A percentile compares a stretch with the other conserved stretches of the same genome.
These are phyloP conservation scores for Trichoderma hamatum DNA, from an alignment of 2,329 filamentous ascomycete species.

Conservation along the genomic window DNA sequence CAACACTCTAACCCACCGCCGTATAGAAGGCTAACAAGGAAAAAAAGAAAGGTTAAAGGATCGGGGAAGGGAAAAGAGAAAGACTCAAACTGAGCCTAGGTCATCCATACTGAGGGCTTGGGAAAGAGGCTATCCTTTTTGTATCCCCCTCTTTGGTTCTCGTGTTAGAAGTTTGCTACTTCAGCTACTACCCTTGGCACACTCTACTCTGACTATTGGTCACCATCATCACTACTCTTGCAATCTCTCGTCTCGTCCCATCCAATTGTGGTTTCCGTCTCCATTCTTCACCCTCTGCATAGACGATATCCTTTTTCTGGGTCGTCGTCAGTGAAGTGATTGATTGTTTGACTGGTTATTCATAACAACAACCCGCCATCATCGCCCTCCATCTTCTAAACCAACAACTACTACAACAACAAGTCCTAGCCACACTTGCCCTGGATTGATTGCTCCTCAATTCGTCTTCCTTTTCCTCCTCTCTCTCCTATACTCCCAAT, in stretches of 20 bases:
- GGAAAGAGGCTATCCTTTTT: constrained; percentile 24
- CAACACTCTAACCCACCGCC: background rate
- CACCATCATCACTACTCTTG: background rate
- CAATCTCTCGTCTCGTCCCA: background rate
- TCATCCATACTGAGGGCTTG: constrained; percentile 6
- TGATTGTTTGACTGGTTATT: constrained; percentile 28
- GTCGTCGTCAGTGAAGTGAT: constrained; percentile 28
- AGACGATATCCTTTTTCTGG: constrained; percentile 22
- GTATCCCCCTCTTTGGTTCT: constrained; percentile 17
- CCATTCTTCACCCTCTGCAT: constrained; percentile 27
- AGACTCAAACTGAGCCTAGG: constrained; percentile 23
- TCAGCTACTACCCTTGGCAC: background rate
- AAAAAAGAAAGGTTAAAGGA: background rate
- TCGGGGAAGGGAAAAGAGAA: constrained; percentile 8
- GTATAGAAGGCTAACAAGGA: constrained; percentile 7
- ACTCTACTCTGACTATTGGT: background rate
- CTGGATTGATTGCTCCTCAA: background rate
- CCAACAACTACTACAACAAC: background rate
- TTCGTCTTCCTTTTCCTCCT: background rate
- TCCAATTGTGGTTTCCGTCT: constrained; percentile 25
- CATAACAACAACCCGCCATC: background rate
- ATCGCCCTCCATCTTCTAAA: background rate
- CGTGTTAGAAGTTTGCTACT: background rate
- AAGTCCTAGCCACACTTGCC: background rate
- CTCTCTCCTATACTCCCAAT: background rate